phyloP scores from a whole-genome alignment of 179 eudicot species.

The Heliamphora pulchella region DNA sequence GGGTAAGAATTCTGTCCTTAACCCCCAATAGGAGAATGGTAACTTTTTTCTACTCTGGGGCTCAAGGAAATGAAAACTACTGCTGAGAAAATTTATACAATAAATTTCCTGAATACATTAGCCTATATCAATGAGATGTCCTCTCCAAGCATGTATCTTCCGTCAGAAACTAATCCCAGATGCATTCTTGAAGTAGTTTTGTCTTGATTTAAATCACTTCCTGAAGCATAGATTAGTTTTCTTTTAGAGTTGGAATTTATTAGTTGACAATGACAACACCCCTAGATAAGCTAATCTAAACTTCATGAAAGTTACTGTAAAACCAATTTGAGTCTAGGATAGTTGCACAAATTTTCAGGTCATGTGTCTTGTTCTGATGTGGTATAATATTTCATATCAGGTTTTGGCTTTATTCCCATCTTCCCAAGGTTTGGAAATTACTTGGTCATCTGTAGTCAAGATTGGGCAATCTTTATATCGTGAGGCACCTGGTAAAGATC shows the following conservation, averaged over 20 bases:
- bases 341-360: neutral
- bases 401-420: conserved; percentile 81
- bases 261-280: neutral
- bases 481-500: conserved; percentile 94
- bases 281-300: neutral
- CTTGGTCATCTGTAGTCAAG: conserved; percentile 93
- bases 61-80: too few species aligned
- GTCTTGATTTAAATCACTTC: neutral
- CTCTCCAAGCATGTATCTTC: neutral
- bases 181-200: neutral
- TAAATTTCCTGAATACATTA: neutral
- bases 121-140: neutral
- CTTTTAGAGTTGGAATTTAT: neutral
- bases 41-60: too few species aligned
- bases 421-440: conserved; percentile 80
- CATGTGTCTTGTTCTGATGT: neutral
- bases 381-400: conserved; percentile 23
- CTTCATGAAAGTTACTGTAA: neutral
- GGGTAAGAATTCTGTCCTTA: too few species aligned
- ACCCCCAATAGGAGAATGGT: too few species aligned
- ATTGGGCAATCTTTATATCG: conserved; percentile 89
- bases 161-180: neutral
- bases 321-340: neutral
- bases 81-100: too few species aligned
- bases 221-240: neutral